A percentile compares a stretch with the other conserved stretches of the same genome.
These are phyloP conservation scores for Albophoma yamanashiensis DNA, from an alignment of 2,329 filamentous ascomycete species.

Conservation along the genomic window DNA sequence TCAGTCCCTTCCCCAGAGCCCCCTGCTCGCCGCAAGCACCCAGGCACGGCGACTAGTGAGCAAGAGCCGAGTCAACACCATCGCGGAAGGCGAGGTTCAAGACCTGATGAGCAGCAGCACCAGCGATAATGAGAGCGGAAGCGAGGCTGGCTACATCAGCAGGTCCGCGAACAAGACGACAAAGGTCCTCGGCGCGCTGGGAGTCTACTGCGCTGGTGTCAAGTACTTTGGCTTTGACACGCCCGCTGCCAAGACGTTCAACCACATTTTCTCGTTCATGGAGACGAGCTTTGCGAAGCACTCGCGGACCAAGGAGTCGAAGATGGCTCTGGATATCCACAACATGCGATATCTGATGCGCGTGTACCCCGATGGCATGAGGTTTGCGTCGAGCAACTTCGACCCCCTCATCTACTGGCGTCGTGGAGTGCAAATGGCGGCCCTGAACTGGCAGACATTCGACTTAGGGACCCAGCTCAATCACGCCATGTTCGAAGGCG, in stretches of 20 bases:
- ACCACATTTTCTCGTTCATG: constrained; percentile 93
- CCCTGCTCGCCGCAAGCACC: constrained; percentile 39
- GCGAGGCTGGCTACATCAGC: constrained; percentile 44
- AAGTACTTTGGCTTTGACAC: constrained; percentile 77
- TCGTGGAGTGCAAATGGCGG: constrained; percentile 93
- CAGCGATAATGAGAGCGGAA: constrained; percentile 70
- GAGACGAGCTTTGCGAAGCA: constrained; percentile 80
- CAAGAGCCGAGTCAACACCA: constrained; percentile 46
- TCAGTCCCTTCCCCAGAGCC: constrained; percentile 42
- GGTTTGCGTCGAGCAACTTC: constrained; percentile 85
- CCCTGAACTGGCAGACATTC: constrained; percentile 97
- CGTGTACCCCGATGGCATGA: constrained; percentile 77
- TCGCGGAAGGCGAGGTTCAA: constrained; percentile 45
- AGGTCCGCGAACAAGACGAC: constrained; percentile 75
- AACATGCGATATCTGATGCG: constrained; percentile 89
- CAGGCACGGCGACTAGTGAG: constrained; percentile 35
- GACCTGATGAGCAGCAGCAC: constrained; percentile 49
- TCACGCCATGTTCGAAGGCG: constrained; percentile 92
- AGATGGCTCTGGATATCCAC: constrained; percentile 73
- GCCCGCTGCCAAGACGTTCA: constrained; percentile 72
- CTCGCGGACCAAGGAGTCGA: constrained; percentile 64
- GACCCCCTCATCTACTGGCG: constrained; percentile 92
- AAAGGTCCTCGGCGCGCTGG: constrained; percentile 71
- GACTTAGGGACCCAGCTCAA: constrained; percentile 94
- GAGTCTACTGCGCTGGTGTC: constrained; percentile 63